Evolutionary conservation across 148 eudicot species (phyloP).

Genomic region (Amaranthus cruentus): DNA sequence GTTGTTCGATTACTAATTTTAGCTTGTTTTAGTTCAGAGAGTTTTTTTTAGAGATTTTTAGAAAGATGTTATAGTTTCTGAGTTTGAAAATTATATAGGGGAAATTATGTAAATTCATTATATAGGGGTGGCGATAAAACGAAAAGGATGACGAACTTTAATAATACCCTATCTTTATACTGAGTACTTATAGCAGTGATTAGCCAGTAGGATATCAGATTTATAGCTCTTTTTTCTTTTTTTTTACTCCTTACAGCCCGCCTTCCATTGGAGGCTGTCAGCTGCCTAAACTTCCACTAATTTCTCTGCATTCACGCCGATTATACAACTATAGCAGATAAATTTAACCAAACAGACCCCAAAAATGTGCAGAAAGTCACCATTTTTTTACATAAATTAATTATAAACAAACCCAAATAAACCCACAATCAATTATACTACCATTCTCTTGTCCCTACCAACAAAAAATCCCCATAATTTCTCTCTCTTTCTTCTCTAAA

Average conservation of each 20-base stretch:
- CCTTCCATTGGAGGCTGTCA: constrained; percentile 15
- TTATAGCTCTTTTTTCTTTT: background rate
- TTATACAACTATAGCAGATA: background rate
- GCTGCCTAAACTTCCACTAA: background rate
- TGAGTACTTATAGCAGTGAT: background rate
- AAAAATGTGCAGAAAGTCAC: background rate
- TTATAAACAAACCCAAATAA: background rate
- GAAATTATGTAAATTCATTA: background rate
- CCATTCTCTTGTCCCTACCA: background rate
- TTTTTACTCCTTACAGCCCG: background rate
- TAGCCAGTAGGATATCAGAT: background rate
- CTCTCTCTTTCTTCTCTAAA: background rate
- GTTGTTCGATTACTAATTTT: no score
- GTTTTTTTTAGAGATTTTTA: no score
- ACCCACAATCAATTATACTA: background rate
- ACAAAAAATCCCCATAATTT: background rate
- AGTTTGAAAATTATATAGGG: no score
- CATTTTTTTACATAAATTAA: background rate
- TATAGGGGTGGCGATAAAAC: background rate
- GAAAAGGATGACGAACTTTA: background rate
- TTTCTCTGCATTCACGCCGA: constrained; percentile 7
- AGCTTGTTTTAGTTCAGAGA: no score
- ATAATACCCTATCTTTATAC: background rate
- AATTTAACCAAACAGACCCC: background rate
- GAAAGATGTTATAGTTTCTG: no score